Conservation (phyloP, 140 eudicot genomes). For the Ambrosia hybrid region DNA sequence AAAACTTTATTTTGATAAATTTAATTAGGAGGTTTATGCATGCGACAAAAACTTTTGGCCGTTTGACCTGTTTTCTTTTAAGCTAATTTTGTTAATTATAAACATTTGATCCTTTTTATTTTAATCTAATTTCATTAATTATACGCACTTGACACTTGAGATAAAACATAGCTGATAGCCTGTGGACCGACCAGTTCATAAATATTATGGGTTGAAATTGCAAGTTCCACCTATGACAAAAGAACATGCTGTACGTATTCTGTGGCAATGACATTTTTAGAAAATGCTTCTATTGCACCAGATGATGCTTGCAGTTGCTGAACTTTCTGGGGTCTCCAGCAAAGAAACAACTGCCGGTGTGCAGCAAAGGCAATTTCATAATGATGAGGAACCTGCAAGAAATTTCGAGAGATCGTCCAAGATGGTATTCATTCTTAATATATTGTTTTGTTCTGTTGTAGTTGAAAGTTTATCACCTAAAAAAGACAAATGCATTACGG, state of each 20-base stretch:
- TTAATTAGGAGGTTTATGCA: constrained; percentile 5
- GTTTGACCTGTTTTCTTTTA: constrained; percentile 12
- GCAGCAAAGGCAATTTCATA: constrained; percentile 42
- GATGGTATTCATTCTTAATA: constrained; percentile 55
- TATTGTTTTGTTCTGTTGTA: constrained; percentile 10
- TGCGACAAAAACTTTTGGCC: constrained; percentile 7
- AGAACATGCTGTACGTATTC: background rate
- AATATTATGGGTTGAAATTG: constrained; percentile 1
- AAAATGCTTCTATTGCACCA: constrained; percentile 37
- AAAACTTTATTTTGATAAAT: background rate
- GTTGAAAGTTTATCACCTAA: constrained; percentile 19
- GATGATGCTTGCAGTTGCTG: constrained; percentile 67
- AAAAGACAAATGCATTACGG: background rate
- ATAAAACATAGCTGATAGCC: background rate
- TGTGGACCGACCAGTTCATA: background rate
- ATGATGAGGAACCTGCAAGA: constrained; percentile 54
- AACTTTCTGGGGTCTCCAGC: constrained; percentile 49
- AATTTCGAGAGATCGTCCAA: constrained; percentile 49
- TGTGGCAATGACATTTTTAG: background rate
- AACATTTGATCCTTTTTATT: background rate
- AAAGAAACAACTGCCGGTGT: constrained; percentile 34
- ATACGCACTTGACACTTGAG: background rate
- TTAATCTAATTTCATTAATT: background rate
- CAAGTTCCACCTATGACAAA: constrained; percentile 2
- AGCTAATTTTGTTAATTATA: background rate